Base-by-base conservation (phyloP, 1,284 basidiomycete species). In the Cryptococcus amylolentus region DNA sequence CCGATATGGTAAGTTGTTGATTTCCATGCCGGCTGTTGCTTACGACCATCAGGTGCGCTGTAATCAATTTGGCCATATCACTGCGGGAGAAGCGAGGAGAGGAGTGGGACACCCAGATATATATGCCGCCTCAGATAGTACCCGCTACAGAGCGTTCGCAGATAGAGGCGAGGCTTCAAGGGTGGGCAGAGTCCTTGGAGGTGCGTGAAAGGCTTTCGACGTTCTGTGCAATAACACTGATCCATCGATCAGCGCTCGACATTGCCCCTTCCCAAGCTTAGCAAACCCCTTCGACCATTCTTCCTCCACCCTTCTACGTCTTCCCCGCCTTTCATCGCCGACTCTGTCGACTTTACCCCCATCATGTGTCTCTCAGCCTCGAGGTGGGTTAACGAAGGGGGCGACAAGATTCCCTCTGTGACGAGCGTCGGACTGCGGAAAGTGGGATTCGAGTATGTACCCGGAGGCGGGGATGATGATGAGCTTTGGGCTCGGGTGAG, bases 171-270 rank as follows among this genome's bases (percentile, higher is more conserved):
- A 80, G 84, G 6, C 82, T 97, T 23, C 89, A 91, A 65, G 83
- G 81, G 27, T 97, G 92, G 91, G 84, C 85, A 0, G 81, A 80
- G 3, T 86, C 85, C 72, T 84, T 98, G 3, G 60, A 73, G 46
- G 77, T 77, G 49, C 40, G 54, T 35, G 26, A 12, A n/a, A 8
- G 6, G 23, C 27, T 7, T 40, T 13, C 42, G 27, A 13, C 9
- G 16, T 18, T 9, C n/a, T 23, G 10, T 44, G 49, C 49, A 35
- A 47, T 20, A 13, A 23, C 31, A 18, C 42, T 50, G 7, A 41
- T 45, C 16, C 45, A 20, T 23, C 3, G 16, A 18, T 8, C 51
- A 78, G 76, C 45, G 54, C 0, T 78, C 77, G 2, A 67, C 71
- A 7, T 63, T 79, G 10, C 63, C 71, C 1, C 58, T 79, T 0